Evolutionary conservation across 495 filamentous ascomycete genomes (phyloP).

Genomic region (Cudoniella acicularis): DNA sequence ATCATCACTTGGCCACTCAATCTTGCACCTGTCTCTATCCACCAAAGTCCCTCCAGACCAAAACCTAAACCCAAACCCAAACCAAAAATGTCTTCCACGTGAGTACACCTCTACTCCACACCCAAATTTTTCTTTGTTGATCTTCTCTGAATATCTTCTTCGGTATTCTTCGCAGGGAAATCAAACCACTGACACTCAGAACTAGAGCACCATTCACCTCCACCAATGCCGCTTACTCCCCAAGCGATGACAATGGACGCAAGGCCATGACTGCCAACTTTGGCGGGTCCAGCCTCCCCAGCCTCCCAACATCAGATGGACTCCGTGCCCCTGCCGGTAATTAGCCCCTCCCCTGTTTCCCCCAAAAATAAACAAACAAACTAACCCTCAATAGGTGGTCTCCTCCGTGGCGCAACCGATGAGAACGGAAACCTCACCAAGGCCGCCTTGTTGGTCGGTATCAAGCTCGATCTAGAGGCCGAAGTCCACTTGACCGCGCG

Average conservation of each 20-base stretch:
- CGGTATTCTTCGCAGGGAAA: slow-evolving; percentile 25
- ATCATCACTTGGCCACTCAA: slow-evolving; percentile 8
- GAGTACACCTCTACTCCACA: background rate
- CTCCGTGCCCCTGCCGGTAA: slow-evolving; percentile 39
- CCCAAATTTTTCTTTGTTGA: slow-evolving; percentile 14
- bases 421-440: slow-evolving; percentile 40
- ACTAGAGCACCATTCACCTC: slow-evolving; percentile 29
- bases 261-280: slow-evolving; percentile 26
- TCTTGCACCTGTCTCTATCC: background rate
- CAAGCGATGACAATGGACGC: background rate
- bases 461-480: slow-evolving; percentile 45
- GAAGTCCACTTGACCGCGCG: slow-evolving; percentile 44
- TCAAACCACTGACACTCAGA: slow-evolving; percentile 23
- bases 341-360: background rate
- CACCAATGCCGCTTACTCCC: slow-evolving; percentile 25
- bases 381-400: slow-evolving; percentile 21
- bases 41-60: background rate
- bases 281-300: slow-evolving; percentile 25
- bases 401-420: slow-evolving; percentile 39
- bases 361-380: background rate
- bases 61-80: slow-evolving; percentile 6
- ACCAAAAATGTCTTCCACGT: slow-evolving; percentile 21
- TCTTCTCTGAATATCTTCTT: slow-evolving; percentile 6
- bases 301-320: slow-evolving; percentile 34
- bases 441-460: slow-evolving; percentile 40